Evolutionary conservation across 805 yeast genomes (phyloP).

Genomic region (Saccharomycopsis capsularis): DNA sequence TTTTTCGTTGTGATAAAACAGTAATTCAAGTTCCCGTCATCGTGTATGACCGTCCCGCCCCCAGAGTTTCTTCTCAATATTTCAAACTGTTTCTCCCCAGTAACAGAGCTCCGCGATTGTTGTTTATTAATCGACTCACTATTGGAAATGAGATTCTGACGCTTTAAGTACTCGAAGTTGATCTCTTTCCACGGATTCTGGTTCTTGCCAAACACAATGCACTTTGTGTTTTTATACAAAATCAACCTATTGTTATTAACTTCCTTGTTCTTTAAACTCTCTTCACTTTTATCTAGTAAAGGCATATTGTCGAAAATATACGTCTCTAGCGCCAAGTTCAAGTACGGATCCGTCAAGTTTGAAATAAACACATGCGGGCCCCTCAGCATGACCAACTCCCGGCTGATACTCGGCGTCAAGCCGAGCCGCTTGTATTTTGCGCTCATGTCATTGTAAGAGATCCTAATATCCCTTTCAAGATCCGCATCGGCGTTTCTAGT

Average conservation of each 20-base stretch:
- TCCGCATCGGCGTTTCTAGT: too few relatives aligned
- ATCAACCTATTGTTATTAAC: conserved; percentile 42
- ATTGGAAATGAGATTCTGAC: not conserved
- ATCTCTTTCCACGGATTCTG: conserved; percentile 93
- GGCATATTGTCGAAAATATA: conserved; percentile 66
- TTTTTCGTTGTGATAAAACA: conserved; percentile 67
- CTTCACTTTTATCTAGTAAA: conserved; percentile 18
- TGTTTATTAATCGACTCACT: not conserved
- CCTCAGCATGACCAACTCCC: not conserved
- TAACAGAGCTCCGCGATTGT: not conserved
- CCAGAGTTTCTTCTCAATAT: conserved; percentile 78
- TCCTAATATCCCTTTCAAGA: too few relatives aligned
- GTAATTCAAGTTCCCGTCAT: conserved; percentile 79
- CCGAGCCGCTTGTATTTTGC: not conserved
- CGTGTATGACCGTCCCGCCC: conserved; percentile 97
- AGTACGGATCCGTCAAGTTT: conserved; percentile 53
- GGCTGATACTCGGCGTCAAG: not conserved
- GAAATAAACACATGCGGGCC: conserved; percentile 43
- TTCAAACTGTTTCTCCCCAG: conserved; percentile 50
- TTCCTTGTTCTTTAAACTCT: not conserved
- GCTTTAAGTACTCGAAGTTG: conserved; percentile 39
- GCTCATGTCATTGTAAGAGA: too few relatives aligned
- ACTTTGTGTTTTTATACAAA: conserved; percentile 70
- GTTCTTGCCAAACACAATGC: conserved; percentile 93
- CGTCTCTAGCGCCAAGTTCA: conserved; percentile 78